phyloP scores from a whole-genome alignment of 164 flowering plant species.

The Nymphaea colorata region DNA sequence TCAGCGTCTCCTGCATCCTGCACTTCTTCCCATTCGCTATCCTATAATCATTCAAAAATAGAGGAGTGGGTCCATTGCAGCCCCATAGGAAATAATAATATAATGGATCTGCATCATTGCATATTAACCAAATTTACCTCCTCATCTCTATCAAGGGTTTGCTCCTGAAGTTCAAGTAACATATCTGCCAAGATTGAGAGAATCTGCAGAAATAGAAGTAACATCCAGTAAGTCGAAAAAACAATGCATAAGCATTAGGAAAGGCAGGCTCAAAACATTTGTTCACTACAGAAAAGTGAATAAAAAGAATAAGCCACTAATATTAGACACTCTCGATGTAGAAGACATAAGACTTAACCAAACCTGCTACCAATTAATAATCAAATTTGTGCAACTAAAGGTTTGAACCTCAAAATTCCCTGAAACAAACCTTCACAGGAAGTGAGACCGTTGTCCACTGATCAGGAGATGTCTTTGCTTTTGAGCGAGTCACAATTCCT shows the following conservation, averaged over 20 bases:
- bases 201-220: conserved; percentile 34
- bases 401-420: background rate
- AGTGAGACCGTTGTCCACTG: conserved; percentile 84
- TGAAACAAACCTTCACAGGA: conserved; percentile 58
- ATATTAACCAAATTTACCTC: conserved; percentile 32
- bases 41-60: conserved; percentile 27
- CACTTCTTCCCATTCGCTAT: conserved; percentile 87
- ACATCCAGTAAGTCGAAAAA: background rate
- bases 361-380: background rate
- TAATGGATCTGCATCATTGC: background rate
- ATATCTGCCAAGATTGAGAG: conserved; percentile 68
- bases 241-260: background rate
- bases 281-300: too few relatives aligned
- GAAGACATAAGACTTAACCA: too few relatives aligned
- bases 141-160: conserved; percentile 39
- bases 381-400: background rate
- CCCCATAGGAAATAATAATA: background rate
- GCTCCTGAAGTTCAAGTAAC: conserved; percentile 83
- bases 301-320: too few relatives aligned
- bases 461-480: conserved; percentile 70
- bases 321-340: too few relatives aligned
- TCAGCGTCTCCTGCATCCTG: conserved; percentile 22
- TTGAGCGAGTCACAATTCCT: conserved; percentile 86
- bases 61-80: background rate
- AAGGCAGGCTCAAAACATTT: background rate